Percentiles rank a stretch among this genome's conserved stretches.
These are phyloP conservation scores for Rhodotorula sp. DNA, from an alignment of 1,284 basidiomycete species.

Conservation along the genomic window DNA sequence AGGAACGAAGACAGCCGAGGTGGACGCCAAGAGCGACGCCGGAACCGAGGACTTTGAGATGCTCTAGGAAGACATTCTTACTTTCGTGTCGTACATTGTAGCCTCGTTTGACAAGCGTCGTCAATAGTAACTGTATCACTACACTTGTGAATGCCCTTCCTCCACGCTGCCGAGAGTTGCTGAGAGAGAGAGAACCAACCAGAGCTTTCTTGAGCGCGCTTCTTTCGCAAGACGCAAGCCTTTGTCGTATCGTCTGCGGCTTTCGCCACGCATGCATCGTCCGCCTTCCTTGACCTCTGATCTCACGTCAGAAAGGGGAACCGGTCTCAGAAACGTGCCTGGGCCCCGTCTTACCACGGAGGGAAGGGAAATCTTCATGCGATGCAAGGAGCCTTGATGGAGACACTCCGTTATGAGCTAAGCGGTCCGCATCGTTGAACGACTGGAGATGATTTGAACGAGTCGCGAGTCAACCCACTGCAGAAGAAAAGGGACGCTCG, in stretches of 20 bases:
- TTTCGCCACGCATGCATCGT: no score
- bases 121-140: background rate
- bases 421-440: conserved; percentile 35
- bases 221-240: no score
- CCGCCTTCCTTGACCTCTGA: no score
- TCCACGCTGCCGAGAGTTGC: no score
- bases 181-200: no score
- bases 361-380: background rate
- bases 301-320: no score
- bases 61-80: background rate
- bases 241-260: no score
- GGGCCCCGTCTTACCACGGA: no score
- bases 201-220: no score
- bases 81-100: background rate
- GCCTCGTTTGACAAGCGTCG: background rate
- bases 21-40: conserved; percentile 6
- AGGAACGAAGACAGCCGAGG: background rate
- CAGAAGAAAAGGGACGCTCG: background rate
- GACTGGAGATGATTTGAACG: background rate
- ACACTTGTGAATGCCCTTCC: no score
- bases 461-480: background rate
- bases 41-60: conserved; percentile 18
- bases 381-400: background rate
- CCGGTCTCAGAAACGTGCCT: no score
- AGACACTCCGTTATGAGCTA: background rate